phyloP scores from a whole-genome alignment of 1,284 basidiomycete species.

The Ganoderma sinense region DNA sequence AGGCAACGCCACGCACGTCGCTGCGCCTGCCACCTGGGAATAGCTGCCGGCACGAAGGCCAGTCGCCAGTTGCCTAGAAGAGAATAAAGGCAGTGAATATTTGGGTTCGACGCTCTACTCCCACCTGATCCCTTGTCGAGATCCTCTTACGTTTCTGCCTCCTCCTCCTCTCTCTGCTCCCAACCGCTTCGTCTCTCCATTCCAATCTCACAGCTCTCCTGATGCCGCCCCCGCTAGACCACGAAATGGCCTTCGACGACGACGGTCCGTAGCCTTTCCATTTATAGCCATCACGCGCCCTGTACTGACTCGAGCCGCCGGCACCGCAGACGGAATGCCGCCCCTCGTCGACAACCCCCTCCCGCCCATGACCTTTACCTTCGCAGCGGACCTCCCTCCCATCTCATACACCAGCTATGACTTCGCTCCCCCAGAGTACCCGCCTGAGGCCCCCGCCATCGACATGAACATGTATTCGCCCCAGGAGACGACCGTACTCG shows the following conservation, averaged over 20 bases:
- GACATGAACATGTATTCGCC: constrained; percentile 34
- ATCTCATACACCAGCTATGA: constrained; percentile 43
- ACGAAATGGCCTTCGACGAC: constrained; percentile 40
- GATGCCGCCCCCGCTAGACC: constrained; percentile 34
- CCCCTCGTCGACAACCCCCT: constrained; percentile 53
- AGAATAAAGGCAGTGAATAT: constrained; percentile 42
- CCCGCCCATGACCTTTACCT: constrained; percentile 57
- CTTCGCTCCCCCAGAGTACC: constrained; percentile 17
- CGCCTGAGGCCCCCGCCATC: constrained; percentile 37
- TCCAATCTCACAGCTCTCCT: constrained; percentile 8
- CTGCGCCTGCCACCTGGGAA: constrained; percentile 24
- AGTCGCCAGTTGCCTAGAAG: constrained; percentile 37
- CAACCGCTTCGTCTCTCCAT: constrained; percentile 25
- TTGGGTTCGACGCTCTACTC: constrained; percentile 36
- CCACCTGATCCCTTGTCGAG: constrained; percentile 36
- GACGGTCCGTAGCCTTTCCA: constrained; percentile 40
- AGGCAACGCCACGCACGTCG: constrained; percentile 22
- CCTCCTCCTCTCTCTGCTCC: constrained; percentile 26
- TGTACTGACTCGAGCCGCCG: constrained; percentile 29
- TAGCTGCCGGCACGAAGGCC: constrained; percentile 16
- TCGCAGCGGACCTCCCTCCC: constrained; percentile 54
- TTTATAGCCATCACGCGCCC: constrained; percentile 32
- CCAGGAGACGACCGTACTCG: constrained; percentile 30
- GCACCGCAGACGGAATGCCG: constrained; percentile 21
- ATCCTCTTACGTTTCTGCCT: constrained; percentile 27